Percentiles rank a stretch among this genome's conserved stretches.
Evolutionary conservation across 2,329 filamentous ascomycete species (phyloP).

Genomic region (Parascedosporium putredinis): DNA sequence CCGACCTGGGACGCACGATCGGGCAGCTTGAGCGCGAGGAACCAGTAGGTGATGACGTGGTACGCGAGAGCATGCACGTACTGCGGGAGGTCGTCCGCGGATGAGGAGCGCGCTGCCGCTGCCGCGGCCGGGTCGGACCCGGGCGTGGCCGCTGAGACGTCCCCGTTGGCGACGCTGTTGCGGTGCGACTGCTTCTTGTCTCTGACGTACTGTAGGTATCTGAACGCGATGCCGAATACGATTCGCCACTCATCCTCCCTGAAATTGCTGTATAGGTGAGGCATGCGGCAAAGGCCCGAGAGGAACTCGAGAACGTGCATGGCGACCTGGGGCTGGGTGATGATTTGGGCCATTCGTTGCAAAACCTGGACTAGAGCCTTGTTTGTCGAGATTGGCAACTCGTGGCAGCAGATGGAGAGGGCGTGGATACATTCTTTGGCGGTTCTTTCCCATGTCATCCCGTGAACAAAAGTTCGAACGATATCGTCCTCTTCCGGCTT

Average conservation of each 20-base stretch:
- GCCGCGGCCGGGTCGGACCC: constrained; percentile 12
- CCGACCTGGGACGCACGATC: constrained; percentile 76
- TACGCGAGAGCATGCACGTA: constrained; percentile 93
- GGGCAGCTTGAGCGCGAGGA: constrained; percentile 74
- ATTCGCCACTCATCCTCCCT: constrained; percentile 85
- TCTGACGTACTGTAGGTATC: constrained; percentile 81
- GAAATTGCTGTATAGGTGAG: constrained; percentile 78
- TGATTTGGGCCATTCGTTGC: constrained; percentile 89
- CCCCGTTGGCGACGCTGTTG: constrained; percentile 22
- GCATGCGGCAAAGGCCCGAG: constrained; percentile 75
- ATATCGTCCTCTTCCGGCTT: constrained; percentile 84
- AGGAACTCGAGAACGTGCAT: constrained; percentile 95
- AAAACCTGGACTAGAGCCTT: constrained; percentile 79
- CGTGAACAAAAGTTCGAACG: constrained; percentile 74
- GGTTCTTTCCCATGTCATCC: constrained; percentile 77
- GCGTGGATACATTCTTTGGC: constrained; percentile 92
- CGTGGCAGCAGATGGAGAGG: constrained; percentile 87
- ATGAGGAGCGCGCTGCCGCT: constrained; percentile 10
- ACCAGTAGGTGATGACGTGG: constrained; percentile 96
- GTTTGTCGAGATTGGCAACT: constrained; percentile 77
- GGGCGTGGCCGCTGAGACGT: not conserved
- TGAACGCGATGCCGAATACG: constrained; percentile 90
- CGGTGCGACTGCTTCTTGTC: constrained; percentile 47
- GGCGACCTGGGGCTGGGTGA: constrained; percentile 83
- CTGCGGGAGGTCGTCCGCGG: constrained; percentile 68